Base-by-base conservation (phyloP, 805 yeast genomes). In the Ogataea degrootiae region DNA sequence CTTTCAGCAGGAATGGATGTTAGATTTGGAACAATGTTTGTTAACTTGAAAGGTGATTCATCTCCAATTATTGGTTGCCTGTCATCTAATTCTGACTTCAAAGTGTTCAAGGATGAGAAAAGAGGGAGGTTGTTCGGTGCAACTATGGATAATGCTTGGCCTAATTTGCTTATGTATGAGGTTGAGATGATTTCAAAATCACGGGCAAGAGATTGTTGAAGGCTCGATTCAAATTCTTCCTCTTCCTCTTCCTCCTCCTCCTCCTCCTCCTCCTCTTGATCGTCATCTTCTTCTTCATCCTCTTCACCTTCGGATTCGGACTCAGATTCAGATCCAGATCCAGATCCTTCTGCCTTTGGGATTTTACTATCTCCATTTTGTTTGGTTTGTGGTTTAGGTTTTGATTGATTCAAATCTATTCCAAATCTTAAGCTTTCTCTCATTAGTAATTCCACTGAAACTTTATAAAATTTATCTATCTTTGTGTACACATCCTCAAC, bases 71-170 rank as follows among this genome's bases (percentile, higher is more conserved):
- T 68, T 2, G 86, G 79, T 43, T 80, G 82, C 51, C 96, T 79
- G 40, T 83, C 79, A 61, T 94, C 98, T 44, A 90, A 67, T 19
- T 76, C 70, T 0, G 97, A 87, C 57, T 80, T 85, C 29, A 78
- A 75, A 34, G 79, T 74, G 44, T 60, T 61, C 35, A 84, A 67
- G 0, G 96, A 84, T 6, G 96, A 77, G 61, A 94, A 92, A 43
- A 94, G 71, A 14, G 97, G 96, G 29, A 79, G 74, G 37, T 83
- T 89, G 38, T 77, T 77, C 17, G 78, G 77, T 4, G 85, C 80
- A 9, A 78, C 67, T 34, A 83, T 65, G 49, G 75, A 77, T 51
- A 77, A 74, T 0, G 90, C 79, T 64, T 91, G 94, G n/a, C 80
- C 79, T 45, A 82, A 76, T 3, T 77, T 70, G 8, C 73, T 61